Evolutionary conservation across 306 rosid species (phyloP).

Genomic region (Rosa persica): DNA sequence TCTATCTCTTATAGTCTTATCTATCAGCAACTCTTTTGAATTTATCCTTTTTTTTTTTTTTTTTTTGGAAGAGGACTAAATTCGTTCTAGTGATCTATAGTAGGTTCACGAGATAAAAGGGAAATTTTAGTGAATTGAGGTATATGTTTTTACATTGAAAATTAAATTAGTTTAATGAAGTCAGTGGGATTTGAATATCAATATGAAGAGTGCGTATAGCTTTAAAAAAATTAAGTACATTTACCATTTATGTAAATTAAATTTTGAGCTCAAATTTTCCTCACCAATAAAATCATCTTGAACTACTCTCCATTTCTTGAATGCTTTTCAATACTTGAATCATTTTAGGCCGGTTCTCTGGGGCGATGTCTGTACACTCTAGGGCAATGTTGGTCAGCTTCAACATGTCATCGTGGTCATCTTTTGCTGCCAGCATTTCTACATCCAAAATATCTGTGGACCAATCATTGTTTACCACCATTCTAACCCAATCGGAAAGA

Average conservation of each 20-base stretch:
- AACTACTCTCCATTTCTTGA: slow-evolving; percentile 21
- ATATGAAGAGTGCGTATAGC: neutral
- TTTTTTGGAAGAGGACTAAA: neutral
- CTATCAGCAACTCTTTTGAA: neutral
- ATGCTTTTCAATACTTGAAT: slow-evolving; percentile 47
- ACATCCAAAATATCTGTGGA: slow-evolving; percentile 67
- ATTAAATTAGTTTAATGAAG: neutral
- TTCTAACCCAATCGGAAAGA: slow-evolving; percentile 73
- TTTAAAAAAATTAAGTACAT: neutral
- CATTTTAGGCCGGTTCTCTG: slow-evolving; percentile 61
- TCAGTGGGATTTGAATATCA: neutral
- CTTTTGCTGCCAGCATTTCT: slow-evolving; percentile 54
- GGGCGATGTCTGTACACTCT: slow-evolving; percentile 54
- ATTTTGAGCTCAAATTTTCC: neutral
- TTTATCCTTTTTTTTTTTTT: neutral
- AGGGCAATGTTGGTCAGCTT: slow-evolving; percentile 62
- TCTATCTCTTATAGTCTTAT: slow-evolving; percentile 15
- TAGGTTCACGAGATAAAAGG: neutral
- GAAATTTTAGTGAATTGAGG: neutral
- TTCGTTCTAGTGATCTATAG: neutral
- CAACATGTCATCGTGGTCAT: slow-evolving; percentile 67
- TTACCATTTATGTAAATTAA: neutral
- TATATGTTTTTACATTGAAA: neutral
- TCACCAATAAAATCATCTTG: neutral
- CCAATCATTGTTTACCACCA: slow-evolving; percentile 67